These are phyloP conservation scores for Hyphopichia fennica DNA, from an alignment of 1,139 yeast species.

Conservation along the genomic window DNA sequence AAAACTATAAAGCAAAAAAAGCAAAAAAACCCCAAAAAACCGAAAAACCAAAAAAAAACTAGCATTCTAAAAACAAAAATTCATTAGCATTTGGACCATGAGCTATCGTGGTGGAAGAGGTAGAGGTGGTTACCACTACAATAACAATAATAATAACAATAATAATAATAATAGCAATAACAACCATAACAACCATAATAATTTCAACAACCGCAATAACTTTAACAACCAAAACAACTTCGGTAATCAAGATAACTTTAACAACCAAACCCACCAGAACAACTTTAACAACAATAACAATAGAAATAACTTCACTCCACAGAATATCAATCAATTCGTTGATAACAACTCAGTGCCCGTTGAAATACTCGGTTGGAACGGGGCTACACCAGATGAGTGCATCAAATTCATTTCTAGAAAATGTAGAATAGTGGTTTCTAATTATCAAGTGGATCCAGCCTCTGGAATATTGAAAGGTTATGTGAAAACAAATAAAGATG, in stretches of 20 bases:
- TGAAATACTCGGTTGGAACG: constrained; percentile 80
- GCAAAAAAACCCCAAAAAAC: too few species aligned
- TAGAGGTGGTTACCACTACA: constrained; percentile 33
- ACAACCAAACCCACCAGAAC: constrained; percentile 15
- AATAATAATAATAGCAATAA: constrained; percentile 17
- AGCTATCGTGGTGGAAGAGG: constrained; percentile 51
- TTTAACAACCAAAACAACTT: constrained; percentile 23
- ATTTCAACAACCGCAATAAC: constrained; percentile 15
- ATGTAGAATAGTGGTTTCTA: constrained; percentile 54
- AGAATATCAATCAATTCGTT: constrained; percentile 31
- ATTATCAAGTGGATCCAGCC: constrained; percentile 40
- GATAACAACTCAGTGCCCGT: constrained; percentile 45
- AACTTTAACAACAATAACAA: constrained; percentile 16
- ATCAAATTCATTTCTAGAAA: constrained; percentile 70
- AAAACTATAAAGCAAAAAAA: too few species aligned
- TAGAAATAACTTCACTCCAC: constrained; percentile 18
- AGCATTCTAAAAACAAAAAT: neutral
- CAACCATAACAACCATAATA: constrained; percentile 13
- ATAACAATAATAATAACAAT: constrained; percentile 14
- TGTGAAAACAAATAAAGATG: constrained; percentile 57
- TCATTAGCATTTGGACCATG: constrained; percentile 28
- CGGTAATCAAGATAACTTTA: constrained; percentile 29
- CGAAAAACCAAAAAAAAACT: too few species aligned
- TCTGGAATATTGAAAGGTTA: constrained; percentile 57
- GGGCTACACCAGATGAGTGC: constrained; percentile 69